Evolutionary conservation across 305 asterid genomes (phyloP), one percentile per base, ranked within the genome.

Genomic region (Coffea humblotiana): DNA sequence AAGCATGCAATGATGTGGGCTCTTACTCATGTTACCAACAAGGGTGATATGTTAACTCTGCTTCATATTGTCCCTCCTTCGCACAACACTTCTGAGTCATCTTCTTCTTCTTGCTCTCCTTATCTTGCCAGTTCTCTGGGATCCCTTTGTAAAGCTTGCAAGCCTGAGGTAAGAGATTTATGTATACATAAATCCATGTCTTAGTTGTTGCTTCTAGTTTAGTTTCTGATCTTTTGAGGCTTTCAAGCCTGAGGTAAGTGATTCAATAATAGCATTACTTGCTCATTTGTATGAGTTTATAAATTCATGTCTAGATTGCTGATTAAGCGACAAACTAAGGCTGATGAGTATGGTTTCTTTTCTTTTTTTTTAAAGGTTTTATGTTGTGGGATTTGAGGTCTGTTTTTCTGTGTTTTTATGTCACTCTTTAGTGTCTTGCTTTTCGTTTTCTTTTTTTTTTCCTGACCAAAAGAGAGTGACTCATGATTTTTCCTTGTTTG

Each of bases 1-100:
- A 93, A 93, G 49, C 97, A 95, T 79, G 99, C 99, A 2, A 92
- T 95, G 98, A 93, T 92, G 97, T 95, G 98, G 98, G 98, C 99
- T 40, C 90, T 95, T 3, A 91, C 97, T 72, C 98, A 93, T 86
- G 95, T 93, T 6, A 80, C 98, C 6, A 91, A 90, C 35, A 89
- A 87, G 87, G 97, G 93, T 25, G 99, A 95, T 83, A 83, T 93
- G 13, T 89, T 95, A 48, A 95, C 99, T 60, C 88, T 95, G 0
- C 97, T 95, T 56, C 94, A 95, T 80, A 80, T 95, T 77, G 77
- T 90, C 60, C 86, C 93, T 79, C 83, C 90, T 35, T 51, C 83
- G 11, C 60, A 37, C 66, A 79, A 81, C 13, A 60, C 77, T 19
- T 90, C 91, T 60, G 84, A 79, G 60, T 52, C 70, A 3, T 82